Percentiles rank a stretch among this genome's conserved stretches.
phyloP scores from a whole-genome alignment of 2,329 filamentous ascomycete species.

The Capronia coronata region DNA sequence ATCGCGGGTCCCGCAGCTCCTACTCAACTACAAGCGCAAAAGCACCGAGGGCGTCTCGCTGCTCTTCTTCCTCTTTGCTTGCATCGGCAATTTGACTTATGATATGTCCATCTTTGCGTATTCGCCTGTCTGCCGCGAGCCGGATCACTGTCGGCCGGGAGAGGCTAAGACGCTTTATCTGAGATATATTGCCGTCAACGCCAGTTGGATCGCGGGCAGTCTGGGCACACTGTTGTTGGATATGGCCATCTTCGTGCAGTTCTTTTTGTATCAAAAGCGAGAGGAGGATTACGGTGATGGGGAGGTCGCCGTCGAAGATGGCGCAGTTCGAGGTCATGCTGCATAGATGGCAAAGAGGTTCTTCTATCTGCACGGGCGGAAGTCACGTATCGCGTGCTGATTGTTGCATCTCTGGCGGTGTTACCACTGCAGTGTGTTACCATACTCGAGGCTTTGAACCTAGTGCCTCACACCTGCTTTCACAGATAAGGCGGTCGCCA shows the following conservation, averaged over 20 bases:
- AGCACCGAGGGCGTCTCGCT: conserved; percentile 89
- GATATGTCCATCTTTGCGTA: conserved; percentile 88
- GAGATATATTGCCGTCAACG: conserved; percentile 78
- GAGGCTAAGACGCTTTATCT: conserved; percentile 65
- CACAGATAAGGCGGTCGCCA: no score
- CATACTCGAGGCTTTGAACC: no score
- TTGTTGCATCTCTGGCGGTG: no score
- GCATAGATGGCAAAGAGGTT: not conserved
- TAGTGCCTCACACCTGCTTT: no score
- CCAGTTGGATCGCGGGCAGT: conserved; percentile 85
- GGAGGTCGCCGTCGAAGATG: conserved; percentile 6
- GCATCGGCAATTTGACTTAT: conserved; percentile 88
- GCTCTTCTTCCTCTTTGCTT: conserved; percentile 94
- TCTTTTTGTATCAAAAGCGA: conserved; percentile 67
- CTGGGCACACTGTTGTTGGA: conserved; percentile 81
- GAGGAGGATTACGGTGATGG: conserved; percentile 23
- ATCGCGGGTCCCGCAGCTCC: conserved; percentile 78
- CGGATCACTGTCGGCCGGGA: conserved; percentile 52
- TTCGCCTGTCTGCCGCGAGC: conserved; percentile 59
- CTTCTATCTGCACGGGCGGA: not conserved
- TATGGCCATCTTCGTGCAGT: conserved; percentile 80
- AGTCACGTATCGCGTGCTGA: no score
- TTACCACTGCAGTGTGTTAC: no score
- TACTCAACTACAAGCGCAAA: conserved; percentile 87
- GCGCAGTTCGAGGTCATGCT: not conserved